Conservation (phyloP, 768 basidiomycete species). For the Lactifluus subvellereus region DNA sequence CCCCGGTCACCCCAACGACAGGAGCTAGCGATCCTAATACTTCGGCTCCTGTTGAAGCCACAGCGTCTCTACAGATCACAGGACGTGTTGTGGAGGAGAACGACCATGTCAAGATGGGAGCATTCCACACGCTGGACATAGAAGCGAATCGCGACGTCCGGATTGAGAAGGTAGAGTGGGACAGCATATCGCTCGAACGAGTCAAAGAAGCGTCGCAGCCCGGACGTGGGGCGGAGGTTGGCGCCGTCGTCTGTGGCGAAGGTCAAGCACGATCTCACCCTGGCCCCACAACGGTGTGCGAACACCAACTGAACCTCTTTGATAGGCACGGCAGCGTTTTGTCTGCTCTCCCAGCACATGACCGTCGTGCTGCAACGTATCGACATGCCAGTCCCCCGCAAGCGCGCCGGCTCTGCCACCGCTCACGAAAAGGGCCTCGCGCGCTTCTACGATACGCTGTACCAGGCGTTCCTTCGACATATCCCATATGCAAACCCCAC, state of each 20-base stretch:
- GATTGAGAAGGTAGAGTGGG: conserved; percentile 93
- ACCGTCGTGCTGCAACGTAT: conserved; percentile 89
- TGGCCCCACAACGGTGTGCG: not conserved
- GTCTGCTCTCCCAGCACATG: conserved; percentile 94
- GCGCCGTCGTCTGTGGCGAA: conserved; percentile 93
- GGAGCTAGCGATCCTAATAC: conserved; percentile 34
- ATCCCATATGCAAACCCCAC: conserved; percentile 73
- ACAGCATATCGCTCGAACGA: conserved; percentile 75
- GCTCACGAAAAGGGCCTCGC: conserved; percentile 89
- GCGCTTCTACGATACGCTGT: conserved; percentile 80
- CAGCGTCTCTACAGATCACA: conserved; percentile 73
- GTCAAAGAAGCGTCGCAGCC: conserved; percentile 86
- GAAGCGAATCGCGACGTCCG: conserved; percentile 88
- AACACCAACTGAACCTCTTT: not conserved
- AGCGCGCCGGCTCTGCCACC: conserved; percentile 72
- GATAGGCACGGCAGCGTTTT: conserved; percentile 80
- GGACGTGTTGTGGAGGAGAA: conserved; percentile 87
- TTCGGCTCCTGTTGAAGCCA: conserved; percentile 30
- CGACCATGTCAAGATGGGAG: conserved; percentile 83
- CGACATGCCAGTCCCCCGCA: conserved; percentile 84
- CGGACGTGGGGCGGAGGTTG: conserved; percentile 95
- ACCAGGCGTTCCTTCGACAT: conserved; percentile 82
- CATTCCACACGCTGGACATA: conserved; percentile 91
- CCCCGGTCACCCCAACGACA: conserved; percentile 49
- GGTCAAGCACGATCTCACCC: conserved; percentile 36